Percentiles rank a stretch among this genome's conserved stretches.
phyloP scores from a whole-genome alignment of 345 rosid genomes.

The Pseudoturritis turrita region DNA sequence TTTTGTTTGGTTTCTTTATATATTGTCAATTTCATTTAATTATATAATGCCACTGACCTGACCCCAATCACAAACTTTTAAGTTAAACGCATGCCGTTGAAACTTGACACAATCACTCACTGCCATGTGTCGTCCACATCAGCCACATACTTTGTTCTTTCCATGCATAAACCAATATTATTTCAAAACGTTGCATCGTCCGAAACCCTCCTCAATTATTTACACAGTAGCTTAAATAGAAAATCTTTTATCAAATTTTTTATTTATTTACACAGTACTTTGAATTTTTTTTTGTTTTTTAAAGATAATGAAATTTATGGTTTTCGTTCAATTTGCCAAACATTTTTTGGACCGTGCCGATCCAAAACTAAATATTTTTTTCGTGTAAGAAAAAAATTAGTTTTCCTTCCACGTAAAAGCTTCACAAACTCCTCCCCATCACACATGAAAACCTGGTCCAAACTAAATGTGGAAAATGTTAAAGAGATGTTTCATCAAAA shows the following conservation, averaged over 20 bases:
- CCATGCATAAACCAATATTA: background rate
- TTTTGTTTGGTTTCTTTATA: background rate
- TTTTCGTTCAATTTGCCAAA: no score
- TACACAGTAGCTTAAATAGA: no score
- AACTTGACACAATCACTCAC: background rate
- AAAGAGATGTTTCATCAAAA: background rate
- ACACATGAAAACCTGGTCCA: background rate
- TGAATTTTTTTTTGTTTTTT: background rate
- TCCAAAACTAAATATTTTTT: no score
- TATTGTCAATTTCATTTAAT: background rate
- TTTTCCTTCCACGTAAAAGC: no score
- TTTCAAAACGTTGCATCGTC: background rate
- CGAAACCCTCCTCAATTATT: background rate
- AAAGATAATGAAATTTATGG: background rate
- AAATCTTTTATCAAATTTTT: no score
- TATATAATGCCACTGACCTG: background rate
- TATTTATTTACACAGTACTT: background rate
- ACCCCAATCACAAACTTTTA: background rate
- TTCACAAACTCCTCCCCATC: background rate
- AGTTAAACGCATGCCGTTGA: background rate
- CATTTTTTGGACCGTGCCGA: no score
- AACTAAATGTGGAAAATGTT: background rate
- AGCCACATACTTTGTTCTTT: background rate
- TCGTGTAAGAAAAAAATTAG: no score
- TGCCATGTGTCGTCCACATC: conserved; percentile 7